A percentile compares a stretch with the other conserved stretches of the same genome.
phyloP scores from a whole-genome alignment of 352 stramenopile genomes.

The Thalassiosira exigua region DNA sequence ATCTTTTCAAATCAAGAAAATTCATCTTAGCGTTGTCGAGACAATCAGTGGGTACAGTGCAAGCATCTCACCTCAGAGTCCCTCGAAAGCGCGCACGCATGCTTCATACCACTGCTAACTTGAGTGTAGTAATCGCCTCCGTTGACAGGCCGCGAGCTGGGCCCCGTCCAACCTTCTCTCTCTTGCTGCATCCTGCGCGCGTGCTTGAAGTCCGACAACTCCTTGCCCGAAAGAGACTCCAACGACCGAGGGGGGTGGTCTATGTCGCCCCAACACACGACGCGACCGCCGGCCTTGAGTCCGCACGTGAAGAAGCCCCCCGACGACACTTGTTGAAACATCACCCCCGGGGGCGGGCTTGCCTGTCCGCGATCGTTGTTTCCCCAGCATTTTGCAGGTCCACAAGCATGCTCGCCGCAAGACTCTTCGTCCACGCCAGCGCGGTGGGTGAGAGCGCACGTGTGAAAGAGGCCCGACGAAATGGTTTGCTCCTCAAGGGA shows the following conservation, averaged over 20 bases:
- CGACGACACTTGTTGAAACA: slow-evolving; percentile 38
- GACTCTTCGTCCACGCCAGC: slow-evolving; percentile 24
- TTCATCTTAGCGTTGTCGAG: too few relatives aligned
- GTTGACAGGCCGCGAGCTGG: background rate
- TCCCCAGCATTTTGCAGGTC: slow-evolving; percentile 45
- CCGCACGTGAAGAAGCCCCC: slow-evolving; percentile 44
- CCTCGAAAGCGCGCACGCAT: slow-evolving; percentile 33
- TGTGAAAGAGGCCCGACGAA: slow-evolving; percentile 40
- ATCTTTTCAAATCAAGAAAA: too few relatives aligned
- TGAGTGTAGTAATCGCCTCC: slow-evolving; percentile 39
- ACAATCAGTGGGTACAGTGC: too few relatives aligned
- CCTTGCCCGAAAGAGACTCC: slow-evolving; percentile 4
- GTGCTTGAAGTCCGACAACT: slow-evolving; percentile 15
- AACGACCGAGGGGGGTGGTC: slow-evolving; percentile 22
- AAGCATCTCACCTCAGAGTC: slow-evolving; percentile 2
- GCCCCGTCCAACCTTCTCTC: background rate
- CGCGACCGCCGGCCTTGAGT: slow-evolving; percentile 22
- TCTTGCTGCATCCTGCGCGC: slow-evolving; percentile 26
- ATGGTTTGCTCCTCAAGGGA: slow-evolving; percentile 2
- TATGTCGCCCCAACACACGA: slow-evolving; percentile 44
- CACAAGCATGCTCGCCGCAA: slow-evolving; percentile 20
- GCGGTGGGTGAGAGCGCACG: slow-evolving; percentile 32
- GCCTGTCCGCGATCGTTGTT: slow-evolving; percentile 38
- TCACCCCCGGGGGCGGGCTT: slow-evolving; percentile 29
- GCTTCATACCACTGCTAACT: slow-evolving; percentile 42